Conservation (phyloP, 2,329 filamentous ascomycete genomes). For the Metarhizium brunneum region DNA sequence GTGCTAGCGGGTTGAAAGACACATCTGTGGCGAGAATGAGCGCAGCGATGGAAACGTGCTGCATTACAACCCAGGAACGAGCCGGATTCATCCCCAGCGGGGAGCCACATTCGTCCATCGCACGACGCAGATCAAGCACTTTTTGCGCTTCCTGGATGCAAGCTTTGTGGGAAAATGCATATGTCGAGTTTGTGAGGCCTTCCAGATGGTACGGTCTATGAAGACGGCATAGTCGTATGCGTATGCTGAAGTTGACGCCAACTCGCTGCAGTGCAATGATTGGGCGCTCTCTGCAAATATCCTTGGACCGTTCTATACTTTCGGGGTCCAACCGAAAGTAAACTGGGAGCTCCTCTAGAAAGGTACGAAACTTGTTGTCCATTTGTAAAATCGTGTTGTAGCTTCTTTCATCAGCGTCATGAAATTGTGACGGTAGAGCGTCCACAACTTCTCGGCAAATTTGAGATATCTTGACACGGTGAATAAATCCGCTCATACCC, state of each 20-base stretch:
- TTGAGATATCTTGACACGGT: conserved; percentile 4
- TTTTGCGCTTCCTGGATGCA: conserved; percentile 6
- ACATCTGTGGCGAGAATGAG: conserved; percentile 7
- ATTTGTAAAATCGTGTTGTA: conserved; percentile 5
- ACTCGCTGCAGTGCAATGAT: conserved; percentile 6
- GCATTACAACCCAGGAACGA: conserved; percentile 6
- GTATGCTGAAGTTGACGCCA: conserved; percentile 6
- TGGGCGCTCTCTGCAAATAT: conserved; percentile 1
- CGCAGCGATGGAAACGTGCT: conserved; percentile 8
- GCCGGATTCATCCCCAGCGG: conserved; percentile 2
- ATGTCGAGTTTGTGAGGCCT: conserved; percentile 4
- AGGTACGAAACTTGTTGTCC: conserved; percentile 6
- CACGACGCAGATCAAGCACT: conserved; percentile 6
- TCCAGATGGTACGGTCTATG: conserved; percentile 8
- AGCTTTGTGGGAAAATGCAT: conserved; percentile 4
- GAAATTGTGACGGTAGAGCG: conserved; percentile 3
- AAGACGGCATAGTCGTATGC: conserved; percentile 9
- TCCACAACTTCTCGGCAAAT: conserved; percentile 9
- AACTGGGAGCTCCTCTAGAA: background rate
- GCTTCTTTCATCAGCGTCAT: background rate
- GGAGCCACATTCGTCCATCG: conserved; percentile 4
- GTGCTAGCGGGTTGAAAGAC: conserved; percentile 3
- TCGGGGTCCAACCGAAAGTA: conserved; percentile 6
- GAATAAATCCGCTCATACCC: conserved; percentile 3
- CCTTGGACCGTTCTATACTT: conserved; percentile 1